Conservation (phyloP, 805 yeast genomes). For the Yarrowia osloensis region DNA sequence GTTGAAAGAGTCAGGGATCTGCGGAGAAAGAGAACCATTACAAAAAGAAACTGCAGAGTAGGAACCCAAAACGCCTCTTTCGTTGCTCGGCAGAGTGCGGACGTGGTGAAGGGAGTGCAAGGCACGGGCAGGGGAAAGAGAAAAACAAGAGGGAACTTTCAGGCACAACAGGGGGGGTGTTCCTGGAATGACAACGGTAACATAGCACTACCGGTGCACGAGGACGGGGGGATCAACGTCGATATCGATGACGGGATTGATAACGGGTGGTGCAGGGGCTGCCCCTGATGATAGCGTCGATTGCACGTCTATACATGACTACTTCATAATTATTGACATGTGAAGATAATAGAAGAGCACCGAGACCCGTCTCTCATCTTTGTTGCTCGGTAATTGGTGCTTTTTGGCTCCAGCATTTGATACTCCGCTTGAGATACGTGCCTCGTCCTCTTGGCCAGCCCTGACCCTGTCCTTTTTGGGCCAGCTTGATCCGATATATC, state of each 20-base stretch:
- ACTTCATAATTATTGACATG: not conserved
- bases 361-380: not conserved
- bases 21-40: not conserved
- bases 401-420: not conserved
- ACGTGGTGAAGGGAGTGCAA: conserved; percentile 13
- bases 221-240: not conserved
- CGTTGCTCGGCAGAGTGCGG: conserved; percentile 8
- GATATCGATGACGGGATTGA: not conserved
- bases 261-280: not conserved
- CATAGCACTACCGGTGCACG: not conserved
- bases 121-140: conserved; percentile 1
- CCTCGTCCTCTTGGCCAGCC: not conserved
- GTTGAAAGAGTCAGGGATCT: not conserved
- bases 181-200: conserved; percentile 1
- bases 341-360: not conserved
- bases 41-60: not conserved
- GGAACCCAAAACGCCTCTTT: not conserved
- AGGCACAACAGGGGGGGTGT: conserved; percentile 14
- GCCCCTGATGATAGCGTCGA: not conserved
- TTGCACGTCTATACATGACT: not conserved
- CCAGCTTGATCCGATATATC: not conserved
- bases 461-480: not conserved
- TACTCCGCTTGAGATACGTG: not conserved
- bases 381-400: not conserved
- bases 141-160: not conserved